A percentile compares a stretch with the other conserved stretches of the same genome.
Conservation (phyloP, 2,329 filamentous ascomycete species). For the Drechslerella dactyloides region DNA sequence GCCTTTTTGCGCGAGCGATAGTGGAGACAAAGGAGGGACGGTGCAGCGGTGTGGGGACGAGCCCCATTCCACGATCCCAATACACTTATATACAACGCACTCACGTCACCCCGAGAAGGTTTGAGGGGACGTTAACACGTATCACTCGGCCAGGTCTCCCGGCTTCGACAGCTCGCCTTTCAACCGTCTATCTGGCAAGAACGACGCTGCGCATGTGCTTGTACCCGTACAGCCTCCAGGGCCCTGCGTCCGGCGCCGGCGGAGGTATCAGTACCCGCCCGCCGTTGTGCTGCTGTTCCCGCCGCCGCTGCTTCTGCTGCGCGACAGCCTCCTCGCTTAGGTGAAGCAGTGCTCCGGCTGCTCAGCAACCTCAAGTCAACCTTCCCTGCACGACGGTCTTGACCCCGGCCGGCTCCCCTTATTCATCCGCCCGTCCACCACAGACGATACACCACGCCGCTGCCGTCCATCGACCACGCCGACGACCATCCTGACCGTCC, state of each 20-base stretch:
- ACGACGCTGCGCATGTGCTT: background rate
- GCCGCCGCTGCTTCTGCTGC: background rate
- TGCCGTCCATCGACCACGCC: background rate
- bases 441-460: background rate
- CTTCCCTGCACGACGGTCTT: slow-evolving; percentile 4
- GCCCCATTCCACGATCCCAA: background rate
- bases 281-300: background rate
- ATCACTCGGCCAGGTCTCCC: background rate
- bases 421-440: slow-evolving; percentile 11
- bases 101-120: slow-evolving; percentile 30
- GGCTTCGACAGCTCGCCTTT: background rate
- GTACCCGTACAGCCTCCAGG: background rate
- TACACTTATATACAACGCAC: background rate
- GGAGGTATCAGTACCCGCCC: background rate
- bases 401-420: slow-evolving; percentile 38
- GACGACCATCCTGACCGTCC: background rate
- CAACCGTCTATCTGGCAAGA: background rate
- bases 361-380: background rate
- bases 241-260: slow-evolving; percentile 6
- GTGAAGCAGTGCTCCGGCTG: background rate
- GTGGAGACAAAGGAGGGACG: slow-evolving; percentile 9
- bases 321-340: slow-evolving; percentile 8
- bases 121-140: background rate
- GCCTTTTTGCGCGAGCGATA: background rate
- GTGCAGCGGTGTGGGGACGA: slow-evolving; percentile 31